Evolutionary conservation across 768 basidiomycete genomes (phyloP).

Genomic region (Naematelia encephala): DNA sequence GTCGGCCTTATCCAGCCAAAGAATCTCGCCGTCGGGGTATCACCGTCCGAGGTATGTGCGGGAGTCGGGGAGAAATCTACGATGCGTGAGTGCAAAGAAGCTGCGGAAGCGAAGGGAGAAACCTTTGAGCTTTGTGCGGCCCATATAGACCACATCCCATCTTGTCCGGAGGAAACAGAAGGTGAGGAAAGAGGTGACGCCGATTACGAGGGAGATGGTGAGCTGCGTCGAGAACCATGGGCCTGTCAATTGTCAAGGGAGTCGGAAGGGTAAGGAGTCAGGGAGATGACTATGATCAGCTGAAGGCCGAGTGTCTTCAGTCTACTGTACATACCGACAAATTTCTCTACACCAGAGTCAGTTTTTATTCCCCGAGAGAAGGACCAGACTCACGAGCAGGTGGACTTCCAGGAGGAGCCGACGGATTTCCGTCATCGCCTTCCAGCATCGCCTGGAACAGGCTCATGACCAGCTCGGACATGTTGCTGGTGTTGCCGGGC

Average conservation of each 20-base stretch:
- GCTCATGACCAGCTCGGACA: neutral
- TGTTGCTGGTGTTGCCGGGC: too few species aligned
- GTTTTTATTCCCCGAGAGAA: neutral
- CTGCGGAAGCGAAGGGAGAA: constrained; percentile 34
- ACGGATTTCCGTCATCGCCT: constrained; percentile 1
- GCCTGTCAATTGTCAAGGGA: constrained; percentile 52
- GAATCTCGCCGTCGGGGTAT: constrained; percentile 53
- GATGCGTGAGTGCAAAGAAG: constrained; percentile 3
- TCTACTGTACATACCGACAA: constrained; percentile 25
- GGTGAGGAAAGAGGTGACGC: constrained; percentile 71
- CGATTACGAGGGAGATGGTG: constrained; percentile 70
- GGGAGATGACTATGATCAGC: too few species aligned
- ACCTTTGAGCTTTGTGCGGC: constrained; percentile 93
- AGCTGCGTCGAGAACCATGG: constrained; percentile 96
- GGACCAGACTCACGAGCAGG: constrained; percentile 35
- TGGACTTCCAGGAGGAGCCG: constrained; percentile 34
- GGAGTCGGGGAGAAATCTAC: constrained; percentile 38
- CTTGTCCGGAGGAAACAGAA: constrained; percentile 85
- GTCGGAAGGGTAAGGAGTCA: too few species aligned
- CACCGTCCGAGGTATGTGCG: constrained; percentile 28
- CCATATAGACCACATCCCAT: constrained; percentile 87
- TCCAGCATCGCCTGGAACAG: neutral
- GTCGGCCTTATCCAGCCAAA: constrained; percentile 98
- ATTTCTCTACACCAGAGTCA: constrained; percentile 31
- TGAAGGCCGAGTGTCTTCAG: neutral